These are phyloP conservation scores for Camelina hispida DNA, from an alignment of 345 rosid genomes.

Conservation along the genomic window DNA sequence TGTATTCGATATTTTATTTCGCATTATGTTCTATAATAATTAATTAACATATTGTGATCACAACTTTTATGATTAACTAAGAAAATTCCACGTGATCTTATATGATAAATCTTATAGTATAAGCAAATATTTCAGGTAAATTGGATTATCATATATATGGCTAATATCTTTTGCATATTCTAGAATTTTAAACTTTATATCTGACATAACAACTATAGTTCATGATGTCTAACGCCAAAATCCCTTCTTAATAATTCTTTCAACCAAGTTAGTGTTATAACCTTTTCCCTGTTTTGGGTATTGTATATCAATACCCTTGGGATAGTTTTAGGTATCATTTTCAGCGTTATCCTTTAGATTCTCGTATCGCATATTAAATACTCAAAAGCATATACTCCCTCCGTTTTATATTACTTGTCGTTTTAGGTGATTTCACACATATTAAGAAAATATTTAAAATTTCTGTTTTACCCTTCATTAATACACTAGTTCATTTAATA, in stretches of 20 bases:
- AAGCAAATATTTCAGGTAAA: too few species aligned
- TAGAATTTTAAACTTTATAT: background rate
- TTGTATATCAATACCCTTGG: background rate
- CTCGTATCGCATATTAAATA: constrained; percentile 12
- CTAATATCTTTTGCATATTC: background rate
- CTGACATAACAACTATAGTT: background rate
- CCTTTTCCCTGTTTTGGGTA: background rate
- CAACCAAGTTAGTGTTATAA: background rate
- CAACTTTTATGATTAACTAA: background rate
- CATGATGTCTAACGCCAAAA: constrained; percentile 1
- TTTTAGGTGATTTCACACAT: too few species aligned
- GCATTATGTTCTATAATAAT: background rate
- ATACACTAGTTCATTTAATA: too few species aligned
- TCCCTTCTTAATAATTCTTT: background rate
- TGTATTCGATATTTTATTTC: background rate
- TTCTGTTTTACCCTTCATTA: too few species aligned
- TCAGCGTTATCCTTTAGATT: constrained; percentile 18
- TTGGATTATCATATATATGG: background rate
- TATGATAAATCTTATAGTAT: too few species aligned
- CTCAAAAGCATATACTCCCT: background rate
- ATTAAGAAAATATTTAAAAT: too few species aligned
- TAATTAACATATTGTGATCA: background rate
- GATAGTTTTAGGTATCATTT: constrained; percentile 12
- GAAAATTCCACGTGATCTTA: background rate
- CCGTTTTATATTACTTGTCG: too few species aligned